These are phyloP conservation scores for Erodium trifolium DNA, from an alignment of 441 rosid species.

Conservation along the genomic window DNA sequence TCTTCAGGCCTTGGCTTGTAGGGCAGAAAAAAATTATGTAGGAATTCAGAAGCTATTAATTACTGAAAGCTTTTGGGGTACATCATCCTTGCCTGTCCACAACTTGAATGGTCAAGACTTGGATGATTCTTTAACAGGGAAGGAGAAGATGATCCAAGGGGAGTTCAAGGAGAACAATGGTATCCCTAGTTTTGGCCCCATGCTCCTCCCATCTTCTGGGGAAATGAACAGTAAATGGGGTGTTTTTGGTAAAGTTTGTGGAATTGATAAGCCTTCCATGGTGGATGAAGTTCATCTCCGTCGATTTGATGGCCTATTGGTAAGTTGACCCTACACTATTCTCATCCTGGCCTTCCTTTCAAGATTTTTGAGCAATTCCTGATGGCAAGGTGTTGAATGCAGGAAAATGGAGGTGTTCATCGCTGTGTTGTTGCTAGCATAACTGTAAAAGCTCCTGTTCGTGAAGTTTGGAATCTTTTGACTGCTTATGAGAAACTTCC, in stretches of 20 bases:
- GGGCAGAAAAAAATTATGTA: constrained; percentile 53
- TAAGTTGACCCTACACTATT: constrained; percentile 31
- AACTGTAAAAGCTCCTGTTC: constrained; percentile 86
- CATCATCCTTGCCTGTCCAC: constrained; percentile 22
- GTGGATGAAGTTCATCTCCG: constrained; percentile 98
- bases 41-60: constrained; percentile 32
- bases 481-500: constrained; percentile 94
- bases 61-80: constrained; percentile 27
- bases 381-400: constrained; percentile 34
- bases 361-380: constrained; percentile 20
- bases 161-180: constrained; percentile 27
- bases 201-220: constrained; percentile 31
- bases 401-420: constrained; percentile 98
- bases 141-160: constrained; percentile 22
- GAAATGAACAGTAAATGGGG: constrained; percentile 70
- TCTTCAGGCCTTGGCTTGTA: constrained; percentile 76
- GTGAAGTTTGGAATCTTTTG: constrained; percentile 87
- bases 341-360: constrained; percentile 21
- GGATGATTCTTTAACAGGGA: constrained; percentile 24
- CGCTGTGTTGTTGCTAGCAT: constrained; percentile 91
- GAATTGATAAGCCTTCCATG: constrained; percentile 62
- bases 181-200: constrained; percentile 33
- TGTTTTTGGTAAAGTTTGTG: constrained; percentile 67
- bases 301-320: constrained; percentile 89
- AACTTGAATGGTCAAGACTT: constrained; percentile 30